These are phyloP conservation scores for Flaveria ramosissima DNA, from an alignment of 129 eudicot species.

Conservation along the genomic window DNA sequence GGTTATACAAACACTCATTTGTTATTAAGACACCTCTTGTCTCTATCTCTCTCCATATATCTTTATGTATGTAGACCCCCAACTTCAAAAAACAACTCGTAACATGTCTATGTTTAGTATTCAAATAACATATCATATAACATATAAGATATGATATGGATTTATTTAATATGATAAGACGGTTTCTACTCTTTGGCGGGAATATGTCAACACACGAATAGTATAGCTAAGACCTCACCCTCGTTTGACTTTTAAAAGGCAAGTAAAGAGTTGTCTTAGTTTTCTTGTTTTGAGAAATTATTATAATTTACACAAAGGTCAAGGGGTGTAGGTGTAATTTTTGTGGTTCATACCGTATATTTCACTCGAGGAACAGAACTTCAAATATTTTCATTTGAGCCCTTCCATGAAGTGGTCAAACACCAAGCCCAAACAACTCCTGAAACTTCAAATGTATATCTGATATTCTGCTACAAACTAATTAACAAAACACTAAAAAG, in stretches of 20 bases:
- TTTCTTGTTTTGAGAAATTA: not conserved
- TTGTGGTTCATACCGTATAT: not conserved
- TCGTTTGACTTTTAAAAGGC: constrained; percentile 38
- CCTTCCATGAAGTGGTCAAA: not conserved
- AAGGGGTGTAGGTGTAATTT: constrained; percentile 30
- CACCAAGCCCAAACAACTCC: not conserved
- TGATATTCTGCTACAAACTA: constrained; percentile 2
- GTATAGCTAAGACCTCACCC: constrained; percentile 17
- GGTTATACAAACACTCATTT: too few species aligned
- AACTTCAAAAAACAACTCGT: too few species aligned
- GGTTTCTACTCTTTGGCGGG: not conserved
- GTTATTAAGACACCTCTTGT: too few species aligned
- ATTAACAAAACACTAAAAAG: not conserved
- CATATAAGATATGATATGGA: too few species aligned
- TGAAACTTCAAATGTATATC: not conserved
- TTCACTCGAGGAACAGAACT: not conserved
- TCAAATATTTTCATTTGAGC: not conserved
- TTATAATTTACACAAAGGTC: constrained; percentile 20
- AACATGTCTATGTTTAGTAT: too few species aligned
- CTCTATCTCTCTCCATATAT: too few species aligned
- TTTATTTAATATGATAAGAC: not conserved
- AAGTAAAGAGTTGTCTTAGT: constrained; percentile 2
- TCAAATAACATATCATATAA: too few species aligned
- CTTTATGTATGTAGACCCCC: too few species aligned
- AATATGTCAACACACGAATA: constrained; percentile 22